A percentile compares a stretch with the other conserved stretches of the same genome.
Conservation (phyloP, 2,329 filamentous ascomycete genomes). For the Fusarium sp. region DNA sequence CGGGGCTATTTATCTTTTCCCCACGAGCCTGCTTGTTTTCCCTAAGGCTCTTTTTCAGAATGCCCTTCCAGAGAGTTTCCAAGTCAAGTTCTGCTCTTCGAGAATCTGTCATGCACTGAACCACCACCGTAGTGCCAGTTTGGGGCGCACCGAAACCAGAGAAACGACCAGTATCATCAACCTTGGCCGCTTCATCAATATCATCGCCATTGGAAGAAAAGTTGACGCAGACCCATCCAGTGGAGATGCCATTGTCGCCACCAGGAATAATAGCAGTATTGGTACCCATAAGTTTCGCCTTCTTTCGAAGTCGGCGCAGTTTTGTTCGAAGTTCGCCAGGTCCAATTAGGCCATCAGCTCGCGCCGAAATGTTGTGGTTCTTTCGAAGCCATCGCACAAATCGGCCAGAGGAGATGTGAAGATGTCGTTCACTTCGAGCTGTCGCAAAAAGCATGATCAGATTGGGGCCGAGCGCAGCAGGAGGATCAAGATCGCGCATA, state of each 20-base stretch:
- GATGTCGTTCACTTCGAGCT: conserved; percentile 90
- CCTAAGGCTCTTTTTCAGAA: conserved; percentile 54
- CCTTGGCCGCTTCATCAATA: conserved; percentile 57
- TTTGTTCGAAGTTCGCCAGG: conserved; percentile 93
- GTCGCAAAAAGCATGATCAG: conserved; percentile 94
- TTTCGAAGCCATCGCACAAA: conserved; percentile 86
- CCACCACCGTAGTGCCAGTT: conserved; percentile 64
- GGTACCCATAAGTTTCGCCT: conserved; percentile 82
- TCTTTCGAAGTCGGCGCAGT: conserved; percentile 81
- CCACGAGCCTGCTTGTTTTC: conserved; percentile 50
- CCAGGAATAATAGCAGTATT: conserved; percentile 73
- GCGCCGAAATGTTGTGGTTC: conserved; percentile 77
- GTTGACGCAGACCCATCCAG: conserved; percentile 97
- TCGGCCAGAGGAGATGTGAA: conserved; percentile 91
- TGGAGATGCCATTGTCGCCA: conserved; percentile 86
- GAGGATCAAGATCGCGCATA: conserved; percentile 84
- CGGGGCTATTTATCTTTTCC: conserved; percentile 36
- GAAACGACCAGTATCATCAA: conserved; percentile 67
- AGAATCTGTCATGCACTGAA: conserved; percentile 69
- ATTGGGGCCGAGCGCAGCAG: conserved; percentile 87
- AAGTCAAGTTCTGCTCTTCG: conserved; percentile 65
- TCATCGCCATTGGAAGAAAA: conserved; percentile 76
- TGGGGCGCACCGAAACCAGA: conserved; percentile 78
- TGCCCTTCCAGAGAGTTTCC: conserved; percentile 64
- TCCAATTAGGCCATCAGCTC: conserved; percentile 89